Evolutionary conservation across 129 eudicot species (phyloP), one percentile per base, ranked within the genome.

Genomic region (Silybum marianum): DNA sequence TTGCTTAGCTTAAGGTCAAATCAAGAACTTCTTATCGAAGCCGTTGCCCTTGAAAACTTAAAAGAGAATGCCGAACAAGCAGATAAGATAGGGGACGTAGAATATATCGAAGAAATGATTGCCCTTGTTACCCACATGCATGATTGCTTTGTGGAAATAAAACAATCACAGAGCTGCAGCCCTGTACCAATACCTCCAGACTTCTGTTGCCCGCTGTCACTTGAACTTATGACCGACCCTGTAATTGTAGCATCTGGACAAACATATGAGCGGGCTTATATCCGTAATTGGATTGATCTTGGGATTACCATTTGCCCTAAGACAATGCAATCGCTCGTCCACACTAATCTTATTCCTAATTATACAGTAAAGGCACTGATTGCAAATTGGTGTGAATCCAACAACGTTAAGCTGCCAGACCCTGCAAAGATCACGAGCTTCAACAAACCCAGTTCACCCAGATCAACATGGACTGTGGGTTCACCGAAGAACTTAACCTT

Each of bases 211-310:
- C 99, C 99, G 10, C 89, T 96, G 39, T 96, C 99, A 12, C 98
- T 96, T 77, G 93, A 96, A 81, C 86, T 96, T 77, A 96, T 96
- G 99, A 90, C 95, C 1, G 99, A 96, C 85, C 99, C 99, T 74
- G 99, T 96, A 2, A 96, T 96, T 88, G 99, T 96, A 70, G 89
- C 97, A 42, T 96, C 98, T 42, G 99, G 99, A 25, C 99, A 96
- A 86, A 96, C 99, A 4, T 96, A 93, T 80, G 99, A 96, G 85
- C 91, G 99, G 66, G 90, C 86, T 25, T 93, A 86, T 81, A 96
- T 96, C 77, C 86, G 90, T 77, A 86, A 90, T 69, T 96, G 99
- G 99, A 89, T 96, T 80, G 97, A 93, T 81, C 95, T 89, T 72
- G 99, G 99, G 32, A 93, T 96, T 65, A 87, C 84, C 75, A 92